Conservation (phyloP, 2,329 filamentous ascomycete genomes). For the Neopestalotiopsis clavispora region DNA sequence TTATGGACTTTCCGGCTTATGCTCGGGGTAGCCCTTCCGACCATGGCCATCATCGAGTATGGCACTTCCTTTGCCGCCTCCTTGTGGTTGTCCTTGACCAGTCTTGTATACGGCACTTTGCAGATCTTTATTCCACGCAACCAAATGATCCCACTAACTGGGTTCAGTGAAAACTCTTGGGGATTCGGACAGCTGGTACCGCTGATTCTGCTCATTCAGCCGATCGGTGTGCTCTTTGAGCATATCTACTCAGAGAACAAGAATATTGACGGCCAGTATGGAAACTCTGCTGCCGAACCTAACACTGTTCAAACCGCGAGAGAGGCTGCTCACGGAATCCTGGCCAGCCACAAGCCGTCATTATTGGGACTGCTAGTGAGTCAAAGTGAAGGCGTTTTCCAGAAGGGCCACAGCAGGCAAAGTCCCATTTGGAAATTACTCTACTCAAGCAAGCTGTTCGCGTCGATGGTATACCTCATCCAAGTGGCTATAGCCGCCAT, state of each 20-base stretch:
- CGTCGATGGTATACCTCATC: slow-evolving; percentile 11
- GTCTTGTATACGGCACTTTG: slow-evolving; percentile 14
- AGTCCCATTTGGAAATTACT: not conserved
- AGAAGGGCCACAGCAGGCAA: not conserved
- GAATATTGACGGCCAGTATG: not conserved
- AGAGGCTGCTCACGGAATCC: not conserved
- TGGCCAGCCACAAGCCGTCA: not conserved
- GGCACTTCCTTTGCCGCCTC: slow-evolving; percentile 15
- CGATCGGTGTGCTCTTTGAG: slow-evolving; percentile 14
- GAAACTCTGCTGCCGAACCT: not conserved
- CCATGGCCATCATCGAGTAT: slow-evolving; percentile 11
- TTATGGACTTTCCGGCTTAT: slow-evolving; percentile 9
- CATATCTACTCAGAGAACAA: not conserved
- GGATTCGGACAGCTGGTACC: slow-evolving; percentile 17
- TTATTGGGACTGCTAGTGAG: not conserved
- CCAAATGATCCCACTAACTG: slow-evolving; percentile 14
- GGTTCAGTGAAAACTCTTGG: slow-evolving; percentile 11
- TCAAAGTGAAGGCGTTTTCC: not conserved
- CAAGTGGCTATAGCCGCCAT: slow-evolving; percentile 12
- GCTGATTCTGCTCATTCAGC: slow-evolving; percentile 16
- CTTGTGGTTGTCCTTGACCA: slow-evolving; percentile 15
- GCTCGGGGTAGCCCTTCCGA: slow-evolving; percentile 4
- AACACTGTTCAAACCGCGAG: not conserved
- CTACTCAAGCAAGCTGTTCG: slow-evolving; percentile 16
- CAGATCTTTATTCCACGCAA: slow-evolving; percentile 14